phyloP scores from a whole-genome alignment of 2,329 filamentous ascomycete species.

The Stagonosporopsis tanaceti region DNA sequence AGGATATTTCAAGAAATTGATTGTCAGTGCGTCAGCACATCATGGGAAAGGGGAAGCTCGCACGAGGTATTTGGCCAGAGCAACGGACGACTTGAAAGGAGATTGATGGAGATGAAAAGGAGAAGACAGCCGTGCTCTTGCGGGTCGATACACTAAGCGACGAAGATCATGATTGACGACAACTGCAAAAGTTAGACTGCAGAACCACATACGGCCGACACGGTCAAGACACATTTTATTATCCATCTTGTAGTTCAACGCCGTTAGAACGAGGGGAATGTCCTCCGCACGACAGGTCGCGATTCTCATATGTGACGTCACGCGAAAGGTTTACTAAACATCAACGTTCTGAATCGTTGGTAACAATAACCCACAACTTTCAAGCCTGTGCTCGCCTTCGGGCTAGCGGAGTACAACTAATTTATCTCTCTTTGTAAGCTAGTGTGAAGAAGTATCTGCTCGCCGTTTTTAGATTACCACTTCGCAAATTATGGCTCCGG shows the following conservation, averaged over 20 bases:
- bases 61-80: constrained; percentile 2
- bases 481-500: too few species aligned
- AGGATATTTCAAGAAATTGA: not conserved
- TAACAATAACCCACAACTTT: too few species aligned
- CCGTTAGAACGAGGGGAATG: not conserved
- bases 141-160: constrained; percentile 5
- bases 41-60: constrained; percentile 3
- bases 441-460: too few species aligned
- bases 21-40: not conserved
- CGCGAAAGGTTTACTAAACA: not conserved
- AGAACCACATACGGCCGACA: not conserved
- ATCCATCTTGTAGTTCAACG: not conserved
- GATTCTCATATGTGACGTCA: not conserved
- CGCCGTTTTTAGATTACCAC: too few species aligned
- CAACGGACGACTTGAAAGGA: not conserved
- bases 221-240: not conserved
- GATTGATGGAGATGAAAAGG: constrained; percentile 5
- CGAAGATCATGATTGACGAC: constrained; percentile 1
- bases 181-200: not conserved
- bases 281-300: not conserved
- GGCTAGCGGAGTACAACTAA: too few species aligned
- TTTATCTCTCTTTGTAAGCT: too few species aligned
- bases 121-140: constrained; percentile 3
- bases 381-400: too few species aligned
- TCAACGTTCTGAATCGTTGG: not conserved